Evolutionary conservation across 2,329 filamentous ascomycete genomes (phyloP), one percentile per base, ranked within the genome.

Genomic region (Beauveria brongniartii): DNA sequence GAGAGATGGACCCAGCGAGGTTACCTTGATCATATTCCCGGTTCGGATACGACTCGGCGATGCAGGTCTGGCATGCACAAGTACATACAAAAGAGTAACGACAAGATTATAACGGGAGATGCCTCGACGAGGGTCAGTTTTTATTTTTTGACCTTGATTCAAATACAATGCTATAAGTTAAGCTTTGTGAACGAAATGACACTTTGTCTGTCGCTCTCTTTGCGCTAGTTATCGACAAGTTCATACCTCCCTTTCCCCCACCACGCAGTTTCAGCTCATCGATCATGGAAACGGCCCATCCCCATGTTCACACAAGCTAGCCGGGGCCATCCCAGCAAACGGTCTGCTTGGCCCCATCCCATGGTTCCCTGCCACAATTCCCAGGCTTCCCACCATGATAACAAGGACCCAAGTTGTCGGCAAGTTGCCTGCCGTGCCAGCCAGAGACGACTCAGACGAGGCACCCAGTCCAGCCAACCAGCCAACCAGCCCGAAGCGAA

Each of bases 211-310:
- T 28, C 14, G 18, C 14, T 26, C 22, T 44, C 52, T 26, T 26
- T 26, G 5, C 22, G 12, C 16, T 55, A 28, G 24, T 3, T 24
- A 20, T 37, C 16, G 5, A 14, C 26, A 57, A 51, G 20, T 43
- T 44, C 5, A 59, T 58, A 30, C 55, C 55, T 44, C 55, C 22
- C 22, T 55, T 24, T 34, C 37, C 37, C 47, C n/a, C 46, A 4
- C 24, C n/a, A 20, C 20, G 34, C 55, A 43, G 46, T 46, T 58
- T 59, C 55, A 59, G 55, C 47, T 52, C 56, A 59, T 59, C 56
- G 56, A 59, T 53, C 56, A 59, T 5, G 26, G 37, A 59, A 43
- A 59, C 30, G 18, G 44, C 53, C 53, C 24, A 30, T 16, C 40
- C 47, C 56, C 55, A 40, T 46, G 44, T 26, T 43, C 24, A 44